phyloP scores from a whole-genome alignment of 805 yeast genomes.

The Starmera quercuum region DNA sequence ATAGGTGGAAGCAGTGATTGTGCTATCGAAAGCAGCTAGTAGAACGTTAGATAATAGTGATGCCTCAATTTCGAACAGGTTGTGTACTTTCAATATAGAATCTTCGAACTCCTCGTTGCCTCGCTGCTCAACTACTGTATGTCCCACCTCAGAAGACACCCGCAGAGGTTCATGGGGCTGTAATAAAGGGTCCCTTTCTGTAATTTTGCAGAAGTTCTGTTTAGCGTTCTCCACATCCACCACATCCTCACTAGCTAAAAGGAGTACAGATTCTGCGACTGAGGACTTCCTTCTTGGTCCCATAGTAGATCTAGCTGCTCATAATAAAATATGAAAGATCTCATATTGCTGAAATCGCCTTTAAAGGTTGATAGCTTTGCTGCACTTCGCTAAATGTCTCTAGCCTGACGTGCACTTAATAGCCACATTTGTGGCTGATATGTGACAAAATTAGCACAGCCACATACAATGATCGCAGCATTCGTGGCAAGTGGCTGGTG shows the following conservation, averaged over 20 bases:
- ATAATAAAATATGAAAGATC: too few species aligned
- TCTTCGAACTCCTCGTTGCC: slow-evolving; percentile 2
- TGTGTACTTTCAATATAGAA: slow-evolving; percentile 11
- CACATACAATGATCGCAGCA: too few species aligned
- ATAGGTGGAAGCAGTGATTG: slow-evolving; percentile 41
- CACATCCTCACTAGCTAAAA: slow-evolving; percentile 11
- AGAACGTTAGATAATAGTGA: slow-evolving; percentile 31
- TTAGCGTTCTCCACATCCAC: slow-evolving; percentile 3
- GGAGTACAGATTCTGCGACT: slow-evolving; percentile 7
- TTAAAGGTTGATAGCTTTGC: too few species aligned
- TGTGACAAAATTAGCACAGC: too few species aligned
- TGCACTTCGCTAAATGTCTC: not conserved
- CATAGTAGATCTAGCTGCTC: too few species aligned
- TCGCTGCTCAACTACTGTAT: slow-evolving; percentile 1
- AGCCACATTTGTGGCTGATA: too few species aligned
- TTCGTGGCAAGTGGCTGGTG: too few species aligned
- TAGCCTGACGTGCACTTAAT: too few species aligned
- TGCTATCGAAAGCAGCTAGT: slow-evolving; percentile 39
- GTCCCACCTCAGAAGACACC: slow-evolving; percentile 3
- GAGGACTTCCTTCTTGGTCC: slow-evolving; percentile 7
- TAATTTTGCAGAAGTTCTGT: not conserved
- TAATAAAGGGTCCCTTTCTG: slow-evolving; percentile 1
- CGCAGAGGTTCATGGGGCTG: too few species aligned
- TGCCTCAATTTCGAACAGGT: slow-evolving; percentile 25
- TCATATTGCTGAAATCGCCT: too few species aligned